Base-by-base conservation (phyloP, 306 rosid species). In the Alnus glutinosa region DNA sequence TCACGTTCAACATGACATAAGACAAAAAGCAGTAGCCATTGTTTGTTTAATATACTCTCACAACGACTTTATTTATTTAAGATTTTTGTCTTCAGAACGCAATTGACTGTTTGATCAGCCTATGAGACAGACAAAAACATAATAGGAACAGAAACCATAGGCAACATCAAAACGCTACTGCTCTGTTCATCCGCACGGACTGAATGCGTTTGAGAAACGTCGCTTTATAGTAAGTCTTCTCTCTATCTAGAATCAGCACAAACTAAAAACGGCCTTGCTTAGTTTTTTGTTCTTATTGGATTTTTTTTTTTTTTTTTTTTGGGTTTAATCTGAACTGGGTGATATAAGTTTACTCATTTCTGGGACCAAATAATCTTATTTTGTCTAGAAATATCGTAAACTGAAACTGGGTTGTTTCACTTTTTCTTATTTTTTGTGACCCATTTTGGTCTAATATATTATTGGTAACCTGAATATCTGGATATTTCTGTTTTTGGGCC, bases 51-150 rank as follows among this genome's bases (percentile, higher is more conserved):
- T 9, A 34, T 69, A 81, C 19, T 39, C 67, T 55, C 34, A 59
- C 55, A n/a, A 62, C 50, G 49, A 14, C 7, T 4, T 42, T 59
- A 34, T 10, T n/a, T 50, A 30, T 62, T 71, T 55, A n/a, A 70
- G 77, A 64, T 83, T 82, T 81, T 82, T 81, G 34, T 86, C 63
- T 42, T 85, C 77, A 1, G 66, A 7, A 2, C 66, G 5, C 62
- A 77, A 48, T 64, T 19, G 66, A 13, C 54, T 75, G 68, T 71
- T 85, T 81, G 70, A 75, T 81, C 71, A 71, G 73, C 81, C 50
- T 48, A 37, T 58, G 84, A 81, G 74, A 85, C 78, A 44, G 72
- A 89, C 89, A 80, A 47, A 78, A 55, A 81, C 86, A 77, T 78
- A 52, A 76, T 82, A 37, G 58, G 77, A 75, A 78, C 79, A 50